Evolutionary conservation across 768 basidiomycete genomes (phyloP), one percentile per base, ranked within the genome.

Genomic region (Lyophyllum decastes): DNA sequence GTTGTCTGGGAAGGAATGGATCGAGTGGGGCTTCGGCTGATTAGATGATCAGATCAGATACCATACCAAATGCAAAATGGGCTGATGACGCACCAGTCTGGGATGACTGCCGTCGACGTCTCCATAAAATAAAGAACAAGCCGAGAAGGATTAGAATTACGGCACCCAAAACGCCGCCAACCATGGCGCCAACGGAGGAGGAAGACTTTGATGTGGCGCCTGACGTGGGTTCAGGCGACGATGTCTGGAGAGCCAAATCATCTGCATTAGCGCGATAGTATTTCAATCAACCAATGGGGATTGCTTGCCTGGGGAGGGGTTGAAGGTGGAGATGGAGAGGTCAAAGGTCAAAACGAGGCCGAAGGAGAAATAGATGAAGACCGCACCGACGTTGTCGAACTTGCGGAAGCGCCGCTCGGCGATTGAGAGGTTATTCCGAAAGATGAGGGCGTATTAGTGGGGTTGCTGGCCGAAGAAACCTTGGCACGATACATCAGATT

Each of bases 91-190:
- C 19, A 50, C 49, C 6, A 12, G 16, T 38, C 19, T 21, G 16
- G 21, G 22, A 35, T 2, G 11, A 19, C 26, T 22, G 55, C 22
- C 38, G 50, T 11, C 55, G 55, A 14, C 50, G 51, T 24, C 57
- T 52, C 57, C 45, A 52, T 17, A 58, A 9, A n/a, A 58, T n/a
- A 38, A 53, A 26, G 14, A 52, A 33, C 11, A 52, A 3, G 17
- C 41, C 1, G 21, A 53, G 16, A 27, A 58, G 46, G 17, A 52
- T 40, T 21, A 58, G 14, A 22, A 58, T 48, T 12, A 52, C 30
- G 7, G 38, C 58, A 10, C 58, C 58, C 16, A 59, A 48, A 16
- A 55, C 38, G 4, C 58, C 58, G 2, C 58, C 58, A 22, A 45
- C 53, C 7, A 59, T 59, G 10, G 58, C 49, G 4, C 53, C 58